phyloP scores from a whole-genome alignment of 345 rosid genomes.

The Heritiera littoralis region DNA sequence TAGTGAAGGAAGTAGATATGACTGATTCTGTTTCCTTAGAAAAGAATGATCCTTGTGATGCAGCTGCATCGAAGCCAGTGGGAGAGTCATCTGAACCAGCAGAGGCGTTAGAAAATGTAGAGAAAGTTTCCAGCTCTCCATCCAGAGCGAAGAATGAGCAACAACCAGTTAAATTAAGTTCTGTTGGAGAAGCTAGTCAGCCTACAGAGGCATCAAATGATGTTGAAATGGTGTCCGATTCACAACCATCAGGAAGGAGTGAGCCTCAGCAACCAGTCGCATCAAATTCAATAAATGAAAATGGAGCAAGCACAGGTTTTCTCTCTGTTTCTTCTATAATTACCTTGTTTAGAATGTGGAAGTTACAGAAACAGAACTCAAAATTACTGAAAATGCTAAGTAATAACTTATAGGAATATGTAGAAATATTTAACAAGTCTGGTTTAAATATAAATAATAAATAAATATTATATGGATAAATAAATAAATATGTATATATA shows the following conservation, averaged over 20 bases:
- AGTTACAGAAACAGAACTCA: neutral
- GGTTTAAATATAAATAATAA: neutral
- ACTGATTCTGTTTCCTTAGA: conserved; percentile 38
- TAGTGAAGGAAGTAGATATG: conserved; percentile 41
- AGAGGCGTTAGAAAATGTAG: conserved; percentile 32
- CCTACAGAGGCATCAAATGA: conserved; percentile 7
- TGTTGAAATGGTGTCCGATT: conserved; percentile 24
- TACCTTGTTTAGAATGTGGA: neutral
- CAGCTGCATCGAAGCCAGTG: conserved; percentile 31
- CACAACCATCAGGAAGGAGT: conserved; percentile 29
- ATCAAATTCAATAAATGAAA: conserved; percentile 26
- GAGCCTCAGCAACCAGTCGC: conserved; percentile 26
- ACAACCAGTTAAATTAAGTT: conserved; percentile 15
- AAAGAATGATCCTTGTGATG: conserved; percentile 42
- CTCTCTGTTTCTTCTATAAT: conserved; percentile 21
- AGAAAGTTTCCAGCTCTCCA: conserved; percentile 9
- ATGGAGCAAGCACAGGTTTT: conserved; percentile 42
- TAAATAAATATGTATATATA: neutral
- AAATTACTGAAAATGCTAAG: neutral
- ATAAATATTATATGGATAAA: neutral
- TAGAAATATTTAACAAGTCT: neutral
- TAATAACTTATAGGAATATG: neutral
- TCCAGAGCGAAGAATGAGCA: conserved; percentile 24
- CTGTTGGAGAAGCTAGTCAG: conserved; percentile 17
- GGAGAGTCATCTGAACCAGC: conserved; percentile 36